These are phyloP conservation scores for Venustampulla echinocandica DNA, from an alignment of 495 filamentous ascomycete species.

Conservation along the genomic window DNA sequence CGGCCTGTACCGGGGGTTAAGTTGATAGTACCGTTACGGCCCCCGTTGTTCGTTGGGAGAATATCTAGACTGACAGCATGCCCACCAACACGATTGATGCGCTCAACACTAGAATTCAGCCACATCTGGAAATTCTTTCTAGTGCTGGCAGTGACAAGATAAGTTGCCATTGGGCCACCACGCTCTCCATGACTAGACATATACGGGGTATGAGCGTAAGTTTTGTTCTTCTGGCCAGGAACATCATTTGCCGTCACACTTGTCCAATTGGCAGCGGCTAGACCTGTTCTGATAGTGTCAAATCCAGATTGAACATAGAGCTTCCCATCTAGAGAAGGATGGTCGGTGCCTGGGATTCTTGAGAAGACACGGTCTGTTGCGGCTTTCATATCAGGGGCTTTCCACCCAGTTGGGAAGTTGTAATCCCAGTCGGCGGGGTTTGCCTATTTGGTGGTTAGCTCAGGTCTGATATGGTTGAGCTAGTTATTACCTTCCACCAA, in stretches of 20 bases:
- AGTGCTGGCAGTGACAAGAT: constrained; percentile 53
- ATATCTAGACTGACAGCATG: constrained; percentile 62
- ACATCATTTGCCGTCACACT: constrained; percentile 50
- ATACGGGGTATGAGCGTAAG: constrained; percentile 56
- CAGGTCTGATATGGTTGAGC: constrained; percentile 7
- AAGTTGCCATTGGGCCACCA: constrained; percentile 65
- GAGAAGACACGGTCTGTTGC: constrained; percentile 53
- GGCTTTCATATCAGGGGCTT: constrained; percentile 49
- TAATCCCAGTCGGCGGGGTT: constrained; percentile 53
- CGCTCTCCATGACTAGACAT: constrained; percentile 61
- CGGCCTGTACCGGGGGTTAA: constrained; percentile 51
- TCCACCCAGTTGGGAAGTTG: constrained; percentile 68
- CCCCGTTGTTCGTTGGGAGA: constrained; percentile 43
- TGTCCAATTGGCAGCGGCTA: constrained; percentile 51
- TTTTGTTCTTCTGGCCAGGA: constrained; percentile 58
- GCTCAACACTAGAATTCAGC: constrained; percentile 55
- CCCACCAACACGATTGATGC: constrained; percentile 53
- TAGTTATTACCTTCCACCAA: constrained; percentile 39
- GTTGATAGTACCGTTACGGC: constrained; percentile 49
- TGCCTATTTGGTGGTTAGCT: constrained; percentile 26
- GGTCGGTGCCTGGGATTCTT: constrained; percentile 61
- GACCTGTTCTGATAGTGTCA: constrained; percentile 42
- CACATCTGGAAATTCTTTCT: constrained; percentile 59
- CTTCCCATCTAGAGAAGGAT: constrained; percentile 58
- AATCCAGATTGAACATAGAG: constrained; percentile 61